Percentiles rank a stretch among this genome's conserved stretches.
phyloP scores from a whole-genome alignment of 2,329 filamentous ascomycete species.

The Neofusicoccum kwambonambiense region DNA sequence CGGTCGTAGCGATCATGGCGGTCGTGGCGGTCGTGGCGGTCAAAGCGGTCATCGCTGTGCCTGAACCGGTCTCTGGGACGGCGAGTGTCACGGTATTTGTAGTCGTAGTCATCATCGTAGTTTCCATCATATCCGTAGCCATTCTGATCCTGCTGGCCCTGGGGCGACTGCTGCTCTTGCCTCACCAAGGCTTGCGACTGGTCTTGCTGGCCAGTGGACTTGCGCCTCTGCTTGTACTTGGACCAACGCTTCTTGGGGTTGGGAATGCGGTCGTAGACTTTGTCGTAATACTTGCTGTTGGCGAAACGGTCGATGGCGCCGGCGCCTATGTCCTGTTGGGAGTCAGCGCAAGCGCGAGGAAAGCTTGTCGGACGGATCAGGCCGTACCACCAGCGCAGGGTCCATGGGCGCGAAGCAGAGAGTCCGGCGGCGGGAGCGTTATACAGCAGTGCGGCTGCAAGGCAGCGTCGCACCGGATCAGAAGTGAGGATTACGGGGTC shows the following conservation, averaged over 20 bases:
- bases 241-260: slow-evolving; percentile 9
- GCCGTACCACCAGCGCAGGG: background rate
- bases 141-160: background rate
- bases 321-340: slow-evolving; percentile 12
- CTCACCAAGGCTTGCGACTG: background rate
- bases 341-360: background rate
- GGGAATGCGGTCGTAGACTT: slow-evolving; percentile 9
- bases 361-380: background rate
- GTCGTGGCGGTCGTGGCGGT: no score
- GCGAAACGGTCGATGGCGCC: slow-evolving; percentile 12
- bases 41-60: no score
- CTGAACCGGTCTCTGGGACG: no score
- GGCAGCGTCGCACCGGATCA: background rate
- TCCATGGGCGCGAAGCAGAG: background rate
- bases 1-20: background rate
- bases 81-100: background rate
- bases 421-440: background rate
- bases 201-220: slow-evolving; percentile 7
- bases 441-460: background rate
- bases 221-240: slow-evolving; percentile 13
- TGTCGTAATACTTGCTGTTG: slow-evolving; percentile 17
- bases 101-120: background rate
- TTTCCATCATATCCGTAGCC: background rate
- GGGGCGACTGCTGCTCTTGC: background rate
- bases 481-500: background rate